Percentiles rank a stretch among this genome's conserved stretches.
Evolutionary conservation across 2,329 filamentous ascomycete species (phyloP).

Genomic region (Diaporthe aspalathi): DNA sequence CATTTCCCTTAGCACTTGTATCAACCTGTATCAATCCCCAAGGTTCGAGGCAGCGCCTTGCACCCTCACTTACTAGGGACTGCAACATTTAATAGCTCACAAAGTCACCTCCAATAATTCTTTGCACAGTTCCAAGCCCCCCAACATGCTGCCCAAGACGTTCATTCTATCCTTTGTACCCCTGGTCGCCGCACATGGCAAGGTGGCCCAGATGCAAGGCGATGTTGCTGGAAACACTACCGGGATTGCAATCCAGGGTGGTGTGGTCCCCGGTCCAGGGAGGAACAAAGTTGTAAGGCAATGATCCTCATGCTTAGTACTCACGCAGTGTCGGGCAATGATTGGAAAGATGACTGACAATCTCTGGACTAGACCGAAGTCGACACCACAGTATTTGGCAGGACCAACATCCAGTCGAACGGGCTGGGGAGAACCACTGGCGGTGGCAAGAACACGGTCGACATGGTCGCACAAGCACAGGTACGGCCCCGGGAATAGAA

Average conservation of each 20-base stretch:
- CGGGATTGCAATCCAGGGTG: constrained; percentile 41
- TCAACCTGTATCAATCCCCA: too few relatives aligned
- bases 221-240: constrained; percentile 41
- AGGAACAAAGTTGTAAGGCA: constrained; percentile 17
- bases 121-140: background rate
- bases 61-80: background rate
- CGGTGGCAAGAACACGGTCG: constrained; percentile 51
- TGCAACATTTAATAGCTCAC: background rate
- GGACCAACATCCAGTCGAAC: constrained; percentile 49
- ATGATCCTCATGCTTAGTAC: too few relatives aligned
- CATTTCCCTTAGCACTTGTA: constrained; percentile 5
- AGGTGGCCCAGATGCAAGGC: constrained; percentile 39
- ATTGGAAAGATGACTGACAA: background rate
- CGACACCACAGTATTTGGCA: constrained; percentile 44
- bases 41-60: constrained; percentile 30
- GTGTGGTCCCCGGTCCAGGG: constrained; percentile 41
- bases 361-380: constrained; percentile 44
- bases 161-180: constrained; percentile 23
- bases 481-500: background rate
- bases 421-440: constrained; percentile 54
- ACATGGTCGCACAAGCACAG: constrained; percentile 46
- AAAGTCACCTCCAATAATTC: too few relatives aligned
- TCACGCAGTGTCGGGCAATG: accelerated
- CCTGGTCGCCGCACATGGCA: constrained; percentile 38
- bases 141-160: constrained; percentile 10